Evolutionary conservation across 2,329 filamentous ascomycete species (phyloP).

Genomic region (Hypoxylon sp.): DNA sequence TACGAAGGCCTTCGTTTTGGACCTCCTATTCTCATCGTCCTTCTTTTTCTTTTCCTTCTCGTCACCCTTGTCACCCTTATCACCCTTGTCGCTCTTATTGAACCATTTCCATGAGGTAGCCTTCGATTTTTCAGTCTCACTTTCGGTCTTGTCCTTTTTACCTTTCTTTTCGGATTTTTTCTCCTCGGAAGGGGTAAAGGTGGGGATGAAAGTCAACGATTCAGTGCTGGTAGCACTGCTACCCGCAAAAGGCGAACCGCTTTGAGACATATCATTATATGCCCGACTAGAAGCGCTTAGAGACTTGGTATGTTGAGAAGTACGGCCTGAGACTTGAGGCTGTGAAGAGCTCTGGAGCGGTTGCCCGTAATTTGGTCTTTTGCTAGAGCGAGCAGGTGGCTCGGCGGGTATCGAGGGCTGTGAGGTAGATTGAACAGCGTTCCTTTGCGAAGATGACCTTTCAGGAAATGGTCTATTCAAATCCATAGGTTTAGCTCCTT

Average conservation of each 20-base stretch:
- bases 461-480: conserved; percentile 56
- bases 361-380: conserved; percentile 51
- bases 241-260: conserved; percentile 74
- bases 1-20: conserved; percentile 66
- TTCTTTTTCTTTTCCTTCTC: conserved; percentile 77
- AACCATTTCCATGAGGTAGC: conserved; percentile 90
- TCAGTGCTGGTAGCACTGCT: conserved; percentile 75
- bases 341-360: conserved; percentile 39
- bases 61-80: conserved; percentile 72
- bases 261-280: conserved; percentile 70
- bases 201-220: conserved; percentile 81
- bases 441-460: conserved; percentile 63
- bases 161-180: conserved; percentile 77
- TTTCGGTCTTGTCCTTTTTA: conserved; percentile 75
- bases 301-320: conserved; percentile 38
- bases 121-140: conserved; percentile 62
- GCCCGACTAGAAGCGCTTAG: conserved; percentile 55
- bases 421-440: conserved; percentile 55
- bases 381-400: conserved; percentile 57
- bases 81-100: too few relatives aligned
- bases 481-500: conserved; percentile 38
- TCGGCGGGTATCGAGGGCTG: conserved; percentile 55
- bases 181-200: conserved; percentile 68
- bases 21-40: conserved; percentile 69
- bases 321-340: conserved; percentile 37